Evolutionary conservation across 169 alveolate species (phyloP), one percentile per base, ranked within the genome.

Genomic region (Cryptosporidium ryanae): DNA sequence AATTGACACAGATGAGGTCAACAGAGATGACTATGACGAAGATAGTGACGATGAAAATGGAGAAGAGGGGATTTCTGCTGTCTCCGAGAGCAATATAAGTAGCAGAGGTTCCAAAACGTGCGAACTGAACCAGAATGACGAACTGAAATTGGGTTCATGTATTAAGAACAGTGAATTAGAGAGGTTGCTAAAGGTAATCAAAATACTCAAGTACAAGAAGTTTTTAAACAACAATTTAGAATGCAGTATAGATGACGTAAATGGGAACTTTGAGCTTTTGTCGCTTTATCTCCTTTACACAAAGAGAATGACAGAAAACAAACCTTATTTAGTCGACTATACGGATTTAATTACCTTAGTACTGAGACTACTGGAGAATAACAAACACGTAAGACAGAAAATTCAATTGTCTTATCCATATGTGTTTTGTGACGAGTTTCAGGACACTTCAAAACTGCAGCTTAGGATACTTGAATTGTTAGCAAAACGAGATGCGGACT

Each of bases 381-480:
- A 68, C 68, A 21, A 18, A 29, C 71, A 68, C 2, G 67, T 84
- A 27, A 71, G 90, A 15, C 43, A 44, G 63, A 66, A 82, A 49
- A 71, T 90, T 64, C 91, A 84, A 50, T 44, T 84, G 1, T 66
- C 27, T 18, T 93, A 65, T 89, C 84, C 93, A 23, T 92, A 89
- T 90, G 52, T 93, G 23, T 82, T 93, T 66, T 91, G 91, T 63
- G 96, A 93, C 64, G 96, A 93, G 63, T 93, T 90, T 82, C 95
- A 93, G 68, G 96, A 93, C 66, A 92, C 95, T 1, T 92, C 92
- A 81, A 65, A 61, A 68, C 32, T 89, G 17, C 96, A 93, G 84
- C 67, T 92, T 65, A 89, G 90, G 55, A 81, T 92, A 48, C 34
- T 93, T 5, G 81, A 82, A 46, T 54, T 65, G 1, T 21, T 91